A percentile compares a stretch with the other conserved stretches of the same genome.
These are phyloP conservation scores for Talaromyces sp. DNA, from an alignment of 2,329 filamentous ascomycete genomes.

Conservation along the genomic window DNA sequence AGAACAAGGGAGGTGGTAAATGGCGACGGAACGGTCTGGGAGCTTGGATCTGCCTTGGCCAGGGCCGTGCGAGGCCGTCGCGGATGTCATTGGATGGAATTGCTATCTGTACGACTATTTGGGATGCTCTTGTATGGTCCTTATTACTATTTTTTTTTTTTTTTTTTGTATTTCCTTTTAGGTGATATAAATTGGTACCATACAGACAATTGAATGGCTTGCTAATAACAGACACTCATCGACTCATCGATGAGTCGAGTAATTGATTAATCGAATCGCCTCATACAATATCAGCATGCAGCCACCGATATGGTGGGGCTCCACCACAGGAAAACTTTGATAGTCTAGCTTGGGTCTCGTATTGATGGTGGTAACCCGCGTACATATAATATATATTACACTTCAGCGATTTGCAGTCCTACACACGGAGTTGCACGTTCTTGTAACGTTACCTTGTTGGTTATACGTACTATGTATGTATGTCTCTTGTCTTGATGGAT, in stretches of 20 bases:
- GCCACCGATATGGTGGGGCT: not conserved
- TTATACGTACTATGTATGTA: too few species aligned
- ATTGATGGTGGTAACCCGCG: not conserved
- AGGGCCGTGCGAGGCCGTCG: not conserved
- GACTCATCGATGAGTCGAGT: not conserved
- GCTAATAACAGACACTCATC: not conserved
- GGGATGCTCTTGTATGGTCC: too few species aligned
- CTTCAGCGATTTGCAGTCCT: not conserved
- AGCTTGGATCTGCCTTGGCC: slow-evolving; percentile 9
- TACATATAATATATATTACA: not conserved
- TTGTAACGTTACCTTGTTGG: not conserved
- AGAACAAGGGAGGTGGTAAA: not conserved
- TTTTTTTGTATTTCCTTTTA: too few species aligned
- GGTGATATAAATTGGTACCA: too few species aligned
- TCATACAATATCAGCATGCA: not conserved
- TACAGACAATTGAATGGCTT: not conserved
- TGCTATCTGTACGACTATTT: not conserved
- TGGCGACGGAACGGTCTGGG: slow-evolving; percentile 1
- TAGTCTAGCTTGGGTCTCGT: not conserved
- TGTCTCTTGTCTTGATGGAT: not conserved
- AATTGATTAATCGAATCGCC: not conserved
- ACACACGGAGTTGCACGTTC: not conserved
- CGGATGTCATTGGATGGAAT: not conserved
- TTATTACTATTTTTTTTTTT: too few species aligned
- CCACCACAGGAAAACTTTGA: slow-evolving; percentile 4